Conservation (phyloP, 176 grass and related monocot species). For the maize (Zea mays) region DNA sequence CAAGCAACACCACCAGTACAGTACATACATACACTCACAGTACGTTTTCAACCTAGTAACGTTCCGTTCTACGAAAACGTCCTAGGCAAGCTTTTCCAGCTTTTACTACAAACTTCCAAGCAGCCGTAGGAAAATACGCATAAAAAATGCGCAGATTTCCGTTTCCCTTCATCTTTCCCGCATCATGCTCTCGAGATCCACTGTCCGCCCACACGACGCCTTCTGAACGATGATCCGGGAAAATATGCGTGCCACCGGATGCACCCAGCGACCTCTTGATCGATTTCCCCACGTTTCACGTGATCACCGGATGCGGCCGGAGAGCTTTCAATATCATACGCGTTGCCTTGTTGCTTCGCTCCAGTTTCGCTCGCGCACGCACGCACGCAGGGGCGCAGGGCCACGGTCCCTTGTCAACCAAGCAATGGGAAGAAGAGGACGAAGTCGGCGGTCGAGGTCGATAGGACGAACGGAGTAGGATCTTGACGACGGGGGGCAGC, state of each 20-base stretch:
- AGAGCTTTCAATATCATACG: background rate
- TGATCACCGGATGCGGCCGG: background rate
- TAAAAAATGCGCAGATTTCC: background rate
- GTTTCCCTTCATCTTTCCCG: background rate
- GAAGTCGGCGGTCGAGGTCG: background rate
- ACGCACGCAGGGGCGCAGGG: background rate
- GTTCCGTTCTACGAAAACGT: background rate
- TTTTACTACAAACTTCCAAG: background rate
- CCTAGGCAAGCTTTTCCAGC: background rate
- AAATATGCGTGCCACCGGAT: background rate
- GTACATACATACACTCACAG: too few relatives aligned
- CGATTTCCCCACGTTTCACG: background rate
- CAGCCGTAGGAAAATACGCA: background rate
- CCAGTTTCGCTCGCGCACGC: background rate
- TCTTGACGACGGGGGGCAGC: background rate
- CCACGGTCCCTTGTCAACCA: background rate
- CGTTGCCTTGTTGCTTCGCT: background rate
- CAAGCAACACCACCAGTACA: background rate
- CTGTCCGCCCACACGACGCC: background rate
- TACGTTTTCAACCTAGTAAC: background rate
- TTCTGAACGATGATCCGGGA: too few relatives aligned
- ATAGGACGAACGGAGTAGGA: constrained; percentile 14
- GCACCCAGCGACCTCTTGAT: background rate
- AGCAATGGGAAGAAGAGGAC: background rate
- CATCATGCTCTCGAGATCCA: background rate